Base-by-base conservation (phyloP, 2,329 filamentous ascomycete species). In the Alternaria tenuissima region DNA sequence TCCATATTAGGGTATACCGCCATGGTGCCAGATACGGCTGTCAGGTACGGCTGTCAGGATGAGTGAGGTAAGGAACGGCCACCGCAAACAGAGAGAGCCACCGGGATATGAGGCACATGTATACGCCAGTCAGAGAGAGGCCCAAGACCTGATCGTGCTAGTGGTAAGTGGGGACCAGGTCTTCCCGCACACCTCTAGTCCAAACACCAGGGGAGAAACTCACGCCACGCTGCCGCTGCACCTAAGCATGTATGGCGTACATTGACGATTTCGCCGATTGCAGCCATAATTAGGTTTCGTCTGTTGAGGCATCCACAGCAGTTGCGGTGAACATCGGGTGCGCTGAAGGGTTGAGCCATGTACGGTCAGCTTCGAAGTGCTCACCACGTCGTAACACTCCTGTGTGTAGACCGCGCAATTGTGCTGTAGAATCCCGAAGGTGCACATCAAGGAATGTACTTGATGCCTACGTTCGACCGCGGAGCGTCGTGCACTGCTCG, bases 111-210 rank as follows among this genome's bases (percentile, higher is more conserved):
- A 57, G 42, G n/a, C 9, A 24, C 49, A 58, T 62, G 55, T 66
- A 62, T 62, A 58, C 54, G 48, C 53, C 60, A 57, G 56, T 48
- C 24, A 53, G 52, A 58, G 41, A 39, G 26, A 36, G 34, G 34
- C 12, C 52, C 43, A 41, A 8, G 43, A 46, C 58, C 42, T 58
- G 55, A 51, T 41, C 55, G 36, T 49, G 32, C 42, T 48, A 58
- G 52, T 20, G 28, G 46, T 26, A 58, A 55, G 63, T 64, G 63
- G 63, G 58, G 62, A 60, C 26, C 34, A 48, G 39, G 20, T 41
- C 42, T 57, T 51, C 47, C 48, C 44, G 43, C 55, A 48, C 53
- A 36, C 32, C 34, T 30, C 47, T 61, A 61, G 60, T 49, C 32
- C 52, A 61, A 59, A 59, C 57, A 32, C 26, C 20, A 39, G 49